Percentiles rank a stretch among this genome's conserved stretches.
Evolutionary conservation across 73 alveolate species (phyloP).

Genomic region (Tetrahymena malaccensis): DNA sequence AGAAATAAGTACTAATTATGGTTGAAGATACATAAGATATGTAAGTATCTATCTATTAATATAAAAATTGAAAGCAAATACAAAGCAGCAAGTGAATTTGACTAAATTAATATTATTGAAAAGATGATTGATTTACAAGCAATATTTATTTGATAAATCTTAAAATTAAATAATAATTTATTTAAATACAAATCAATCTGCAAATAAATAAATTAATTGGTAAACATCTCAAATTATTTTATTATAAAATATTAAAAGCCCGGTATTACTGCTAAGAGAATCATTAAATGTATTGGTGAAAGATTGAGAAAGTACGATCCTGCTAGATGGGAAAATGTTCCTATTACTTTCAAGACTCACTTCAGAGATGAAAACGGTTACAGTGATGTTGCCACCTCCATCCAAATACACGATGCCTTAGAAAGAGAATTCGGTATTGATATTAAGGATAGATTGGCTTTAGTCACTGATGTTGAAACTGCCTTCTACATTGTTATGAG

Average conservation of each 20-base stretch:
- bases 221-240: neutral
- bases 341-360: conserved; percentile 72
- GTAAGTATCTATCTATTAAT: neutral
- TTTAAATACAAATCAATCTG: neutral
- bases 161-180: too few species aligned
- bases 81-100: neutral
- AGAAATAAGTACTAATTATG: neutral
- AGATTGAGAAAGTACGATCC: conserved; percentile 69
- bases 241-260: neutral
- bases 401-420: conserved; percentile 76
- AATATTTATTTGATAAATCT: neutral
- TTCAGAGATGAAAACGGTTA: conserved; percentile 65
- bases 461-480: conserved; percentile 54
- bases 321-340: conserved; percentile 79
- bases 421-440: conserved; percentile 84
- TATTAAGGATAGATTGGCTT: conserved; percentile 68
- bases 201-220: neutral
- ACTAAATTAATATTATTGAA: neutral
- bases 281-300: conserved; percentile 71
- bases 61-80: neutral
- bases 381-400: conserved; percentile 71
- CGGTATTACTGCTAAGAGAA: conserved; percentile 58
- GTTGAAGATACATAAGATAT: neutral
- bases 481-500: conserved; percentile 48
- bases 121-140: neutral